Percentiles rank a stretch among this genome's conserved stretches.
Conservation (phyloP, 768 basidiomycete species). For the Collybiopsis luxurians region DNA sequence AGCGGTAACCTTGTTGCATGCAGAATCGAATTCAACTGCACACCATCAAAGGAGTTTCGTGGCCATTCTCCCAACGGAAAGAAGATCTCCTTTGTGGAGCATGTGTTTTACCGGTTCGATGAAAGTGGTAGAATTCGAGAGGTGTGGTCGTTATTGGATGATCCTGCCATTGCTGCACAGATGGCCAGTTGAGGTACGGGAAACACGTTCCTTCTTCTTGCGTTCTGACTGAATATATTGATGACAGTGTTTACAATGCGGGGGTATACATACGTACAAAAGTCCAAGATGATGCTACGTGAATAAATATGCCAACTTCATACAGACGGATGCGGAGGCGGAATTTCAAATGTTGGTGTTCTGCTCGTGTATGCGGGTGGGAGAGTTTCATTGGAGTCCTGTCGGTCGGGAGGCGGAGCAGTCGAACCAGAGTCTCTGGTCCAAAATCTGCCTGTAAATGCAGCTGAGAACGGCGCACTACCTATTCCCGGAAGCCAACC, state of each 20-base stretch:
- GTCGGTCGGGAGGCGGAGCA: neutral
- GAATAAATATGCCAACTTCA: neutral
- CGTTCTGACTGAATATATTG: too few species aligned
- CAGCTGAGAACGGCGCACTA: neutral
- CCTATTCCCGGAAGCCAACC: neutral
- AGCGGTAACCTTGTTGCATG: neutral
- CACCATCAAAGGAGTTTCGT: neutral
- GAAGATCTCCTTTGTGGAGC: conserved; percentile 1
- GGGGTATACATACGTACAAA: too few species aligned
- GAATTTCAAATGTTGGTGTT: neutral
- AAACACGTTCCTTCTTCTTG: too few species aligned
- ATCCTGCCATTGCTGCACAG: neutral
- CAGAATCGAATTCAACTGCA: conserved; percentile 1
- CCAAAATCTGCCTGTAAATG: neutral
- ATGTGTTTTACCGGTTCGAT: conserved; percentile 3
- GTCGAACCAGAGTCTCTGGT: neutral
- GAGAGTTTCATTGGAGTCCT: neutral
- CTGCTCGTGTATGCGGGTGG: neutral
- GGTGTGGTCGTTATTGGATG: conserved; percentile 2
- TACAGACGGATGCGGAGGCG: neutral
- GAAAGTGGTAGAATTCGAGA: conserved; percentile 1
- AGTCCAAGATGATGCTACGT: neutral
- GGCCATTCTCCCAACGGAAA: neutral
- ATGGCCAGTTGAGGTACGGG: neutral
- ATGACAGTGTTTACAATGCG: too few species aligned